Evolutionary conservation across 208 protist species (phyloP), one percentile per base, ranked within the genome.

Genomic region (Leishmania lainsoni): DNA sequence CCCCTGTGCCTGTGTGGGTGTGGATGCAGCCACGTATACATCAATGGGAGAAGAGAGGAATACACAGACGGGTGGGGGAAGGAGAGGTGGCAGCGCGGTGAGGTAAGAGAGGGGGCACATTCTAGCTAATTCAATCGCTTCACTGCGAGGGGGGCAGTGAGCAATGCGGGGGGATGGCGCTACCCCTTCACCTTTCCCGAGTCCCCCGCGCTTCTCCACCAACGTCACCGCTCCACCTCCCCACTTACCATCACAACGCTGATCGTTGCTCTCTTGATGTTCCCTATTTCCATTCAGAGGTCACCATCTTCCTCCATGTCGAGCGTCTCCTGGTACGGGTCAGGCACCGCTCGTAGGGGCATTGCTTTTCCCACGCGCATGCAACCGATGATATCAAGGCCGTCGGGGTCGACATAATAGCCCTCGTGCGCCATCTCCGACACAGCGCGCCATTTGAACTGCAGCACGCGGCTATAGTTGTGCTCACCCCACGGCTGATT

Each of bases 391-490:
- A 92, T 69, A n/a, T 35, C 59, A 71, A 87, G 73, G 29, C 69
- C 81, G 49, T 81, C 73, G 17, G 83, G 76, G 49, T 94, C 85
- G 9, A 87, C 78, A 26, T 86, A 49, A 59, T 78, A 87, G 48
- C 86, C 86, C 77, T 90, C 86, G 61, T 86, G 78, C 45, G 71
- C 54, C 35, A 39, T 52, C 39, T 85, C 69, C 14, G 59, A 48
- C 71, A 88, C 65, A 20, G 82, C 9, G 10, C 82, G 80, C 90
- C 92, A 93, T 56, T 76, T 52, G 66, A 93, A 93, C 17, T 69
- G 68, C 51, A 92, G 72, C 6, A 93, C 80, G 29, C 92, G 88
- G 14, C 83, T 92, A 86, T 91, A 95, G 80, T 93, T 93, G 49
- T 73, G 83, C 68, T 81, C 83, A 4, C 74, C 83, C 90, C 86